These are phyloP conservation scores for Cladorrhinum sp. DNA, from an alignment of 2,329 filamentous ascomycete genomes.

Conservation along the genomic window DNA sequence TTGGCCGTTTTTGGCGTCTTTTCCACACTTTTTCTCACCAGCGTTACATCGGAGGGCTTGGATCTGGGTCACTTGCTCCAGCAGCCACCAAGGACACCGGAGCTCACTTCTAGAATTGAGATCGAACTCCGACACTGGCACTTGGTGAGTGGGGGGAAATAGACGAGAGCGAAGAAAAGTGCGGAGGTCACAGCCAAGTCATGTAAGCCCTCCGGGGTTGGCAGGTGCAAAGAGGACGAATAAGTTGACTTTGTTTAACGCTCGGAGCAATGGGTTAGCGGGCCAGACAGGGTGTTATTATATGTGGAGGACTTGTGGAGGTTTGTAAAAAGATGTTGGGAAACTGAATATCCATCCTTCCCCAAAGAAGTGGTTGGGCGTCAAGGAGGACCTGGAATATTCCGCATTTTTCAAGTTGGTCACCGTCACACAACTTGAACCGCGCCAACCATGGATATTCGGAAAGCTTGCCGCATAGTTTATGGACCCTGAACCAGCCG, in stretches of 20 bases:
- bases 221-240: too few species aligned
- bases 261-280: neutral
- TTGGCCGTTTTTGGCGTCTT: too few species aligned
- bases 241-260: too few species aligned
- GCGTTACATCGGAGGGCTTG: neutral
- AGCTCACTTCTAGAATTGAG: neutral
- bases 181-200: neutral
- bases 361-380: neutral
- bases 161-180: neutral
- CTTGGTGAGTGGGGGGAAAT: too few species aligned
- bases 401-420: too few species aligned
- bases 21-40: neutral
- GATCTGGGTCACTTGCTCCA: neutral
- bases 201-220: neutral
- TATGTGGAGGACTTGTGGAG: neutral
- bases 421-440: too few species aligned
- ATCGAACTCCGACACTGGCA: neutral
- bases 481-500: too few species aligned
- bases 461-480: too few species aligned
- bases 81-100: neutral
- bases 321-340: neutral
- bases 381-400: neutral
- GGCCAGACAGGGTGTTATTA: neutral
- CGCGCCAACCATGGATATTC: too few species aligned
- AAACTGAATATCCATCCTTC: neutral